A percentile compares a stretch with the other conserved stretches of the same genome.
phyloP scores from a whole-genome alignment of 106 monocot genomes.

The Dioscorea alata region DNA sequence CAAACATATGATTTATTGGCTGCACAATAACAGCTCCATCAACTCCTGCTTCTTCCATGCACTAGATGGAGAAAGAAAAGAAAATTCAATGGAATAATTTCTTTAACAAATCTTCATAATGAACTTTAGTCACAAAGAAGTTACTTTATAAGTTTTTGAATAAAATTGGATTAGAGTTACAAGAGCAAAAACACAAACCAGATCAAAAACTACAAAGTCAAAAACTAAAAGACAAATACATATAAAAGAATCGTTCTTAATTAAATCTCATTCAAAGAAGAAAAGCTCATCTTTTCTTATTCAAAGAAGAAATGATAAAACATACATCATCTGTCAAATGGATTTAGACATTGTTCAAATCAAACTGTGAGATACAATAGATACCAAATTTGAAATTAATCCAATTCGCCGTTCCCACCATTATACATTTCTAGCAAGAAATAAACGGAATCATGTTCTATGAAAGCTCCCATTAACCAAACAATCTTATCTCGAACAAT shows the following conservation, averaged over 20 bases:
- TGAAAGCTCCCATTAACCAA: no score
- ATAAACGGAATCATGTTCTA: no score
- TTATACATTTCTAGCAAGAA: no score
- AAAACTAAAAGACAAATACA: not conserved
- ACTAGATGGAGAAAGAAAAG: slow-evolving; percentile 25
- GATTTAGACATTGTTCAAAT: no score
- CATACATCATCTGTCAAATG: not conserved
- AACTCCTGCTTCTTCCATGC: slow-evolving; percentile 75
- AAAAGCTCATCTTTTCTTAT: not conserved
- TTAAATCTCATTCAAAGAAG: not conserved
- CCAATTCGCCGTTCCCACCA: no score
- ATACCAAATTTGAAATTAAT: no score
- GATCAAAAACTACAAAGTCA: not conserved
- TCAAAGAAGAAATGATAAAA: not conserved
- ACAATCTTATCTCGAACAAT: no score
- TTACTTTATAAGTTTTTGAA: not conserved
- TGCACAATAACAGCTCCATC: slow-evolving; percentile 90
- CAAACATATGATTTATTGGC: slow-evolving; percentile 88
- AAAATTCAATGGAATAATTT: not conserved
- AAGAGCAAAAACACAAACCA: no score
- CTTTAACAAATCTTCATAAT: not conserved
- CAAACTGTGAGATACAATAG: no score
- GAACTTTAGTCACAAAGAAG: not conserved
- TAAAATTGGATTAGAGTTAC: no score
- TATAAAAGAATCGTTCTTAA: not conserved